Conservation (phyloP, 2,329 filamentous ascomycete species). For the Aspergillus ustus region DNA sequence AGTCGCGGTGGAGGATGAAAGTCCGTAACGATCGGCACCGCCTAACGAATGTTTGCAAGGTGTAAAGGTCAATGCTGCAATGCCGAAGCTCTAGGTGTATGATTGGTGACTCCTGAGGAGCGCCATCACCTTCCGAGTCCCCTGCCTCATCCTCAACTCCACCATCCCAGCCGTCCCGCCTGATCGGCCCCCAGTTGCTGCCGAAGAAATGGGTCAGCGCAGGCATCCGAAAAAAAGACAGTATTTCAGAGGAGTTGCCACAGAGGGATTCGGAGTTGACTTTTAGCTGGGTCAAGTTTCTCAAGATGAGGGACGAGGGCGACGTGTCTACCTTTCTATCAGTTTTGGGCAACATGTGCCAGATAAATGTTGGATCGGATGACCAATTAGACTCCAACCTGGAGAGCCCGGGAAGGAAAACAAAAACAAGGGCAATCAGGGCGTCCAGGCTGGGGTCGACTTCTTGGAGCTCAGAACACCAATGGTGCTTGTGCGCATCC, state of each 20-base stretch:
- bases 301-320: slow-evolving; percentile 9
- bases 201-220: slow-evolving; percentile 17
- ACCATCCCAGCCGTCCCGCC: slow-evolving; percentile 10
- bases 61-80: slow-evolving; percentile 5
- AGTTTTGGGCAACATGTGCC: slow-evolving; percentile 9
- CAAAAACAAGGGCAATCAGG: slow-evolving; percentile 10
- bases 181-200: slow-evolving; percentile 16
- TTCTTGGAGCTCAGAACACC: slow-evolving; percentile 11
- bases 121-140: background rate
- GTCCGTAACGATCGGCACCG: slow-evolving; percentile 9
- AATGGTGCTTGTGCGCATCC: slow-evolving; percentile 1
- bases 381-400: slow-evolving; percentile 14
- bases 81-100: slow-evolving; percentile 13
- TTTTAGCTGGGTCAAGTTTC: slow-evolving; percentile 16
- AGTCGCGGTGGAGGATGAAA: slow-evolving; percentile 16
- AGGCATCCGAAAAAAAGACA: slow-evolving; percentile 13
- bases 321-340: slow-evolving; percentile 10
- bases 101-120: background rate
- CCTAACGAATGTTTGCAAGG: slow-evolving; percentile 2
- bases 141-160: slow-evolving; percentile 5
- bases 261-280: slow-evolving; percentile 4
- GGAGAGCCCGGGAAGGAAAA: background rate
- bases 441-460: slow-evolving; percentile 11
- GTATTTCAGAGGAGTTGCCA: slow-evolving; percentile 14
- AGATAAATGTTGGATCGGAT: slow-evolving; percentile 7